phyloP scores from a whole-genome alignment of 2,329 filamentous ascomycete genomes.

The Xylaria arbuscula region DNA sequence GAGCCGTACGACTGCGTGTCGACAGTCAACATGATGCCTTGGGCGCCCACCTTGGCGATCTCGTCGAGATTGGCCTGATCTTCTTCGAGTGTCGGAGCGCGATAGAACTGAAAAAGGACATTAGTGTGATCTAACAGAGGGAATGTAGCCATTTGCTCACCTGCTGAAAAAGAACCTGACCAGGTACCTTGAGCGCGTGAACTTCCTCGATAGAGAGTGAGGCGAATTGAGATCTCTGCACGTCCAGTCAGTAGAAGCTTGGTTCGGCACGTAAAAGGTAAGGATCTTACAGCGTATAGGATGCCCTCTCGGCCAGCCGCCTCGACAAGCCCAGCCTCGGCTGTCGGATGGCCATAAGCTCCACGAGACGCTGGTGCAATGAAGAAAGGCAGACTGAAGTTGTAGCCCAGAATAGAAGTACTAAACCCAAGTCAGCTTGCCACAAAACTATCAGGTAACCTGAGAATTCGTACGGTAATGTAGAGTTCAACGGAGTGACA shows the following conservation, averaged over 20 bases:
- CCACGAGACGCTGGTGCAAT: conserved; percentile 62
- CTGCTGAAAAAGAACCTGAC: conserved; percentile 41
- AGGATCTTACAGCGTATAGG: conserved; percentile 56
- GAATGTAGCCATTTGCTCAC: conserved; percentile 40
- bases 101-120: conserved; percentile 26
- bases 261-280: conserved; percentile 39
- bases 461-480: conserved; percentile 30
- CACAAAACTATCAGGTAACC: conserved; percentile 37
- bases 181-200: conserved; percentile 13
- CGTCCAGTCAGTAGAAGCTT: background rate
- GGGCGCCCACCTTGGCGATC: conserved; percentile 36
- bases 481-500: conserved; percentile 52
- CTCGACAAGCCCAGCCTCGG: conserved; percentile 62
- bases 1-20: conserved; percentile 31
- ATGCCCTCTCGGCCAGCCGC: conserved; percentile 61
- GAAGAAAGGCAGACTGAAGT: conserved; percentile 66
- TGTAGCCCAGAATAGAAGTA: conserved; percentile 64
- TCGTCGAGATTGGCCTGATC: conserved; percentile 31
- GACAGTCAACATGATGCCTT: conserved; percentile 40
- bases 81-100: conserved; percentile 18
- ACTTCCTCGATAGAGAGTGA: conserved; percentile 25
- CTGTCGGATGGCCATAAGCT: conserved; percentile 58
- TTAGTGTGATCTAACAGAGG: background rate
- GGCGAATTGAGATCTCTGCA: conserved; percentile 20
- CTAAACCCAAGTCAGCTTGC: conserved; percentile 5